Evolutionary conservation across 2,329 filamentous ascomycete species (phyloP).

Genomic region (Pseudogymnoascus sp.): DNA sequence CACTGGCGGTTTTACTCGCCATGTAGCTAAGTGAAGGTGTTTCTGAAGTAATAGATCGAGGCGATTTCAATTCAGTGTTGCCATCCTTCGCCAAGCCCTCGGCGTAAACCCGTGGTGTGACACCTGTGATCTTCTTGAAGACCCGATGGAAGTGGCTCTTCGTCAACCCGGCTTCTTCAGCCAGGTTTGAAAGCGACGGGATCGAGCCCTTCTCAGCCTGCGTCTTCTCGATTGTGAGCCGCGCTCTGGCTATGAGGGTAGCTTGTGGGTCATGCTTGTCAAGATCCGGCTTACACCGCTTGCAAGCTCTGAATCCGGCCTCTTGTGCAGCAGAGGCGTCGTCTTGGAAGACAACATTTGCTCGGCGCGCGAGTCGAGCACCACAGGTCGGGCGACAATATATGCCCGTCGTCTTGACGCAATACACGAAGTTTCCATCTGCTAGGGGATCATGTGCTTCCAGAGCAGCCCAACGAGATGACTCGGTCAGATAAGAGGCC

Average conservation of each 20-base stretch:
- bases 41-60: neutral
- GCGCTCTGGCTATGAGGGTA: constrained; percentile 35
- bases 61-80: constrained; percentile 23
- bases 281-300: constrained; percentile 43
- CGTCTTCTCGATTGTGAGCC: constrained; percentile 13
- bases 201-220: constrained; percentile 14
- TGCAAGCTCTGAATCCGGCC: constrained; percentile 49
- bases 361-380: constrained; percentile 51
- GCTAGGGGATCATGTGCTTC: constrained; percentile 31
- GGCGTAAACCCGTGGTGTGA: constrained; percentile 30
- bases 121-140: constrained; percentile 47
- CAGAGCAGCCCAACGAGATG: constrained; percentile 24
- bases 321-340: constrained; percentile 37
- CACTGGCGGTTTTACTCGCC: constrained; percentile 7
- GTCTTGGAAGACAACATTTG: constrained; percentile 51
- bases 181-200: constrained; percentile 39
- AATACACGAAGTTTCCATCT: constrained; percentile 39
- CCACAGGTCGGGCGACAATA: constrained; percentile 57
- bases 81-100: constrained; percentile 9
- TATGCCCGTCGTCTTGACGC: constrained; percentile 41
- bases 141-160: constrained; percentile 52
- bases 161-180: constrained; percentile 43
- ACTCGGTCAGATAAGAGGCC: neutral
- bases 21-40: constrained; percentile 5
- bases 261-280: constrained; percentile 36